Base-by-base conservation (phyloP, 352 stramenopile species). In the Peronospora farinosa region DNA sequence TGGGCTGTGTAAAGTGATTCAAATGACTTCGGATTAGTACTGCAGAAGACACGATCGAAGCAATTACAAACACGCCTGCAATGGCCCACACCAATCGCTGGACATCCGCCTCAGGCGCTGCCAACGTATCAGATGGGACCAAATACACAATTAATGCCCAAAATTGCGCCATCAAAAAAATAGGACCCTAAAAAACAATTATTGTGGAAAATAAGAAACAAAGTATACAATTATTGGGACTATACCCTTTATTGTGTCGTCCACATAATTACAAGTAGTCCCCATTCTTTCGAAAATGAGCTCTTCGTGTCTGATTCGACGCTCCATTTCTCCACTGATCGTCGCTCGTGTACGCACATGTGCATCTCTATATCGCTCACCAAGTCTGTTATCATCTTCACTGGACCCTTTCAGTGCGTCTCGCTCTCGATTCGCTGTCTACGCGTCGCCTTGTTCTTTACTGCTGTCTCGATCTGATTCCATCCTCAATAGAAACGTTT, bases 11-110 rank as follows among this genome's bases (percentile, higher is more conserved):
- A 54, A 96, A 97, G 60, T 97, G 88, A 36, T 80, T 63, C 6
- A 97, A 51, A 70, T 98, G 95, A 36, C 71, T 69, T 15, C 79
- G 84, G 65, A 98, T 97, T 47, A 97, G 76, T 56, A 84, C 84
- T 57, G 95, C 74, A 9, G 84, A 96, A 21, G 96, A 82, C 1
- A 97, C 47, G 31, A 93, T 81, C 0, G 79, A 88, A 0, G 93
- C 58, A 0, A 96, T 67, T 4, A 96, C 85, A 60, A 97, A 98
- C 2, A 89, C 79, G 3, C 92, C 92, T 0, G 89, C 91, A n/a
- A 97, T 61, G 5, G 72, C 62, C 83, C 83, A 93, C 43, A 89
- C 76, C 27, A 89, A 38, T 5, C 69, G 69, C 63, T 93, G 83
- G 40, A 86, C 61, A 10, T 74, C 60, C 9, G 57, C 69, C 50